Evolutionary conservation across 2,329 filamentous ascomycete species (phyloP), one percentile per base, ranked within the genome.

Genomic region (Diaporthe nobilis): DNA sequence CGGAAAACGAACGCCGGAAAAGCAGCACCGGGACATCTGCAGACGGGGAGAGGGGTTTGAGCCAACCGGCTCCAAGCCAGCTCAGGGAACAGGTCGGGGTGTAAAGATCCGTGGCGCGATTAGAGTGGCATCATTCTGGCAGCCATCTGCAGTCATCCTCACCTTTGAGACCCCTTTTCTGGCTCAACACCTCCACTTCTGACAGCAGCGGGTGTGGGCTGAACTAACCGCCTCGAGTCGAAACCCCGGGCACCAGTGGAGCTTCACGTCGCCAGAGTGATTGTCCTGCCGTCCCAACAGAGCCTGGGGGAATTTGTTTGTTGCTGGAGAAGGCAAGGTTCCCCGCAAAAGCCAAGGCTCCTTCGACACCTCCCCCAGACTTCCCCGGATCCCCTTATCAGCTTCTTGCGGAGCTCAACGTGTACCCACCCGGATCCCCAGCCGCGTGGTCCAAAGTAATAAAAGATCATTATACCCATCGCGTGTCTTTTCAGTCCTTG

Each of bases 311-410:
- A 39, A 28, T 22, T 53, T 12, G 47, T 25, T 25, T 42, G 17
- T 42, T 39, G 49, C 31, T 68, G 31, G 65, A 37, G 31, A 53
- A 28, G 47, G n/a, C 65, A 68, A 53, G 65, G 65, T 68, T 68
- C 65, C 65, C 65, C 65, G 65, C 65, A 68, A 68, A 68, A 68
- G 65, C 65, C 65, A 68, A 68, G 65, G 17, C 65, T 68, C 65
- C 65, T 53, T 39, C 65, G 47, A 53, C 31, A 17, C 13, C 31
- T 53, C 47, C 63, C 65, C 65, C 65, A 68, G 65, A 68, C 47
- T 68, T 39, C 65, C 65, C 65, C 65, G 65, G 63, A 68, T 68
- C 49, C 34, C 47, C 22, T 68, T 39, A 39, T 53, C 65, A 39
- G 31, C 4, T 20, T 53, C 20, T 53, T 68, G 65, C 34, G 65